These are phyloP conservation scores for Termitomyces sp. DNA, from an alignment of 768 basidiomycete genomes.

Conservation along the genomic window DNA sequence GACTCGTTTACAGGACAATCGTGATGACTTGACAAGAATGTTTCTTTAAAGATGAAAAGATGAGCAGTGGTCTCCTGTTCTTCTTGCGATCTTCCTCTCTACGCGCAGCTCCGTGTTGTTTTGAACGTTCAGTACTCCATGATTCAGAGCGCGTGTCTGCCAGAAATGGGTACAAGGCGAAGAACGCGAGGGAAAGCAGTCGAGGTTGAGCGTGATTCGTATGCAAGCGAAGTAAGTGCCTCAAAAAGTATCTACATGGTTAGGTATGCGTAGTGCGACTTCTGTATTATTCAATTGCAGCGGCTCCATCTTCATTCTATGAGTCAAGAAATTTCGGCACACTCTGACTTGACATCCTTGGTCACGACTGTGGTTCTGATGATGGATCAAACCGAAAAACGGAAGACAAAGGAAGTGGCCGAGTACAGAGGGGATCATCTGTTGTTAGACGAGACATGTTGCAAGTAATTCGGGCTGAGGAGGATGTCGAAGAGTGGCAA, in stretches of 20 bases:
- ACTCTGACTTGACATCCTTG: slow-evolving; percentile 69
- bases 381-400: slow-evolving; percentile 69
- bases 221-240: slow-evolving; percentile 69
- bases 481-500: slow-evolving; percentile 77
- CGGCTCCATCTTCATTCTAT: slow-evolving; percentile 80
- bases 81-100: slow-evolving; percentile 76
- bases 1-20: too few species aligned
- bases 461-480: slow-evolving; percentile 61
- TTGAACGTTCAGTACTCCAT: slow-evolving; percentile 70
- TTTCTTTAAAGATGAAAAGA: too few species aligned
- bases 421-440: slow-evolving; percentile 62
- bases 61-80: slow-evolving; percentile 42
- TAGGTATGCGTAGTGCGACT: slow-evolving; percentile 54
- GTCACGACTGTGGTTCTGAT: slow-evolving; percentile 67
- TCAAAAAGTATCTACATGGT: slow-evolving; percentile 58
- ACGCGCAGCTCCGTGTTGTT: slow-evolving; percentile 61
- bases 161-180: slow-evolving; percentile 73
- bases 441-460: slow-evolving; percentile 73
- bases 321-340: slow-evolving; percentile 73
- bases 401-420: slow-evolving; percentile 53
- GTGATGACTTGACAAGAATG: too few species aligned
- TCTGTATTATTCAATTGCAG: not conserved
- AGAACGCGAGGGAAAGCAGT: slow-evolving; percentile 40
- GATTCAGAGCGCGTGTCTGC: slow-evolving; percentile 78
- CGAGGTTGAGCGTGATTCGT: slow-evolving; percentile 64